phyloP scores from a whole-genome alignment of 176 grass and related monocot genomes.

The Canna indica region DNA sequence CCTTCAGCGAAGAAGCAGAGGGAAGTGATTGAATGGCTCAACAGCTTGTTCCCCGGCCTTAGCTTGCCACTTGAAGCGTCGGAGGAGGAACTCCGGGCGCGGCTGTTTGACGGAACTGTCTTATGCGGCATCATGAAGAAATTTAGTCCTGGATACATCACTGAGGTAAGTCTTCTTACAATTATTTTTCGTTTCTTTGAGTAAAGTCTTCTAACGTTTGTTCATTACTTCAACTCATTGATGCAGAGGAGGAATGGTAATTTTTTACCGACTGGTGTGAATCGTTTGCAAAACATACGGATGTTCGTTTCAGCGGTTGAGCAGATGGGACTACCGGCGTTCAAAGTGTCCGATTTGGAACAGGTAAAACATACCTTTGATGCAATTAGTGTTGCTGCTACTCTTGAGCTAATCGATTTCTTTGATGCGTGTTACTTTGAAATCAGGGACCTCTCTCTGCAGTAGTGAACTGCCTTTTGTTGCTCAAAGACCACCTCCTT shows the following conservation, averaged over 20 bases:
- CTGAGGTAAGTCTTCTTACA: constrained; percentile 26
- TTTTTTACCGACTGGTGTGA: constrained; percentile 16
- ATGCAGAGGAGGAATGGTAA: constrained; percentile 28
- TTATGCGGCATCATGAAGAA: constrained; percentile 58
- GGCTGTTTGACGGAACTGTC: constrained; percentile 52
- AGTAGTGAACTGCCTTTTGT: constrained; percentile 74
- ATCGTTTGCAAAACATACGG: constrained; percentile 49
- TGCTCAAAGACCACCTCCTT: constrained; percentile 59
- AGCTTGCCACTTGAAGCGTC: constrained; percentile 55
- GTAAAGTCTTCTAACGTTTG: too few relatives aligned
- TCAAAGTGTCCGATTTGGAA: constrained; percentile 72
- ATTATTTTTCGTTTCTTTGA: background rate
- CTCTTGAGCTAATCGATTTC: constrained; percentile 5
- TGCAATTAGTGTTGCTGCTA: background rate
- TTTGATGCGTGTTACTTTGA: constrained; percentile 7
- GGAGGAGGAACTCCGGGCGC: constrained; percentile 70
- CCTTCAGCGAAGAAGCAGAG: constrained; percentile 50
- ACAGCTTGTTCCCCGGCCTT: constrained; percentile 50
- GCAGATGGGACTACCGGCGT: constrained; percentile 60
- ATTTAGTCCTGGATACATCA: constrained; percentile 38
- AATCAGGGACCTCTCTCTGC: constrained; percentile 60
- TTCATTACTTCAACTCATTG: background rate
- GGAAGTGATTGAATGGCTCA: constrained; percentile 81
- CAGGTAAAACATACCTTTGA: constrained; percentile 32
- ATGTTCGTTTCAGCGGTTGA: constrained; percentile 71